These are phyloP conservation scores for Gleditsia sinensis DNA, from an alignment of 306 rosid genomes.

Conservation along the genomic window DNA sequence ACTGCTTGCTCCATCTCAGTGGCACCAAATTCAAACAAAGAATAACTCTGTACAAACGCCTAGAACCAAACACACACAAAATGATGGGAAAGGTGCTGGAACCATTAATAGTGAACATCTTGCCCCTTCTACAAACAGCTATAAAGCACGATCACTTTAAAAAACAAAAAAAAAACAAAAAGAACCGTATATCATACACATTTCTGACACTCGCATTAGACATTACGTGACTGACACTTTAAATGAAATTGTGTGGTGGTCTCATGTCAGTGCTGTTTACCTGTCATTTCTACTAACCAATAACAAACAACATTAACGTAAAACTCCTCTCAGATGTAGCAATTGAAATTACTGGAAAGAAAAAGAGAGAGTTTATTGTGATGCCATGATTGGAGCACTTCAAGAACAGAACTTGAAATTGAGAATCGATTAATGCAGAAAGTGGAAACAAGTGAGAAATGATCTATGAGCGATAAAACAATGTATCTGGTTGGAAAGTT, in stretches of 20 bases:
- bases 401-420: not conserved
- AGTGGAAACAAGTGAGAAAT: not conserved
- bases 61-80: not conserved
- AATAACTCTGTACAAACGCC: not conserved
- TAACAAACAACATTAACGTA: not conserved
- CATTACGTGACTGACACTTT: too few species aligned
- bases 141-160: too few species aligned
- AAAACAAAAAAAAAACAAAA: too few species aligned
- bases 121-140: too few species aligned
- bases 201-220: too few species aligned
- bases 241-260: too few species aligned
- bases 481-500: not conserved
- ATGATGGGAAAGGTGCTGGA: not conserved
- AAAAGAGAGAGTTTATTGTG: not conserved
- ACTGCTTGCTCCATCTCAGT: not conserved
- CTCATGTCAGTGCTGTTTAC: too few species aligned
- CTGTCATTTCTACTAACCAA: not conserved
- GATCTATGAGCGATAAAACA: not conserved
- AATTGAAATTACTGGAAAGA: not conserved
- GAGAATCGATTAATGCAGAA: not conserved
- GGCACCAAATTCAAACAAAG: not conserved
- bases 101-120: too few species aligned
- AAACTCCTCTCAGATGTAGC: not conserved
- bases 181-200: too few species aligned
- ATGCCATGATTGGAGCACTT: not conserved